Conservation (phyloP, 352 stramenopile genomes). For the Pythium dissimile region DNA sequence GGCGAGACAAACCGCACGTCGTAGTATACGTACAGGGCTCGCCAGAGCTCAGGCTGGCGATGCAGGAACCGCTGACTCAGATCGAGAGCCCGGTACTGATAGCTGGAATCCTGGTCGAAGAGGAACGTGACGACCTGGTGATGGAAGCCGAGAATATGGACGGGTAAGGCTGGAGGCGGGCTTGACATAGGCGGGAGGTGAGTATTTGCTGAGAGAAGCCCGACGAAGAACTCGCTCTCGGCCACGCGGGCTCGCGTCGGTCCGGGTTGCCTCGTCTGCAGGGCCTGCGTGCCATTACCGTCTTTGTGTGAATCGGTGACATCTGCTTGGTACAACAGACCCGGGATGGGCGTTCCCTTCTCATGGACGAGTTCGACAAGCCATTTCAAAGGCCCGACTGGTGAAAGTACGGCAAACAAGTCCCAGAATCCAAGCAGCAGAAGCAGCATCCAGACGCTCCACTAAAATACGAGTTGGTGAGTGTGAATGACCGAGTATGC, state of each 20-base stretch:
- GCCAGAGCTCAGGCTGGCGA: conserved; percentile 39
- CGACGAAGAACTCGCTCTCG: conserved; percentile 2
- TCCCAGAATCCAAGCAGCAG: conserved; percentile 96
- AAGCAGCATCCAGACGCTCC: conserved; percentile 86
- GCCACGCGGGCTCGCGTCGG: conserved; percentile 1
- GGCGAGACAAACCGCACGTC: conserved; percentile 27
- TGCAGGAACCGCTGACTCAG: conserved; percentile 30
- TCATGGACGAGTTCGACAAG: conserved; percentile 93
- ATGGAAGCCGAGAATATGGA: conserved; percentile 20
- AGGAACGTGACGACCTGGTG: conserved; percentile 43
- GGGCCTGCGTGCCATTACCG: too few species aligned
- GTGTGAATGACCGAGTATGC: background rate
- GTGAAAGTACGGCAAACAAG: conserved; percentile 95
- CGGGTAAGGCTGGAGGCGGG: background rate
- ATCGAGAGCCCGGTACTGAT: conserved; percentile 24
- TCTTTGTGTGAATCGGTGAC: conserved; percentile 41
- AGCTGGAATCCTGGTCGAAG: conserved; percentile 33
- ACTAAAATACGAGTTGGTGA: conserved; percentile 32
- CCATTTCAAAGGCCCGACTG: conserved; percentile 92
- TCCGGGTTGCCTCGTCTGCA: too few species aligned
- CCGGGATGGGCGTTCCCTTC: conserved; percentile 83
- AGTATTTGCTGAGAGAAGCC: conserved; percentile 18
- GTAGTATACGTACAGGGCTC: conserved; percentile 45
- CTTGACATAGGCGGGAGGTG: too few species aligned
- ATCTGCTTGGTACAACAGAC: conserved; percentile 93